These are phyloP conservation scores for Jamesozyma jinghongensis DNA, from an alignment of 805 yeast species.

Conservation along the genomic window DNA sequence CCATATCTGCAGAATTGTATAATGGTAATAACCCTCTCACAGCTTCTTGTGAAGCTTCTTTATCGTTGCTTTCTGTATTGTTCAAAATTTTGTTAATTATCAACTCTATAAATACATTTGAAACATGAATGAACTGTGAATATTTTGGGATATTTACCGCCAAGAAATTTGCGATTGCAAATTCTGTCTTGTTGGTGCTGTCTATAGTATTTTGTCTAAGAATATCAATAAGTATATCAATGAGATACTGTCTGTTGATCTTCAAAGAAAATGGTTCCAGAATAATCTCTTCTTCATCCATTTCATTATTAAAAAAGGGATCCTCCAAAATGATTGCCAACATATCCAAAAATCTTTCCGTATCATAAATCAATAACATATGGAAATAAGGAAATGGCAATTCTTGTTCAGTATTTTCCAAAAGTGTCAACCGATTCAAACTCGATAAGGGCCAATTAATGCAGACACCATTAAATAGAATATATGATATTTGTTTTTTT, in stretches of 20 bases:
- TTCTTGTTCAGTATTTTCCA: constrained; percentile 28
- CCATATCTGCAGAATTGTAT: constrained; percentile 50
- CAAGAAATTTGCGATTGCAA: constrained; percentile 52
- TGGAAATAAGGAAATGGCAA: constrained; percentile 65
- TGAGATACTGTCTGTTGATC: constrained; percentile 64
- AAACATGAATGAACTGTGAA: constrained; percentile 66
- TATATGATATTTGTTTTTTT: constrained; percentile 43
- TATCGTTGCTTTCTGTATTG: background rate
- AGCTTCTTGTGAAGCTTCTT: constrained; percentile 42
- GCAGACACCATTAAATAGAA: constrained; percentile 50
- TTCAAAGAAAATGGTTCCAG: background rate
- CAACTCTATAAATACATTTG: constrained; percentile 46
- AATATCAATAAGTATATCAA: constrained; percentile 61
- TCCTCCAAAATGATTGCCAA: constrained; percentile 83
- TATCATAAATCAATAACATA: constrained; percentile 44
- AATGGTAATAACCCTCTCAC: constrained; percentile 60
- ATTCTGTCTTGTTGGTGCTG: constrained; percentile 22
- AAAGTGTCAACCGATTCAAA: constrained; percentile 29
- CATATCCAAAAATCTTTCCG: constrained; percentile 53
- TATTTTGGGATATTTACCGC: constrained; percentile 80
- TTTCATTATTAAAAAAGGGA: constrained; percentile 55
- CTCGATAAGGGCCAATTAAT: constrained; percentile 39
- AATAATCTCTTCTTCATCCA: constrained; percentile 20
- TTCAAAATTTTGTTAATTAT: constrained; percentile 40
- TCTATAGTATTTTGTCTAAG: constrained; percentile 31